phyloP scores from a whole-genome alignment of 2,329 filamentous ascomycete genomes.

The Taxawa tesnikishii region DNA sequence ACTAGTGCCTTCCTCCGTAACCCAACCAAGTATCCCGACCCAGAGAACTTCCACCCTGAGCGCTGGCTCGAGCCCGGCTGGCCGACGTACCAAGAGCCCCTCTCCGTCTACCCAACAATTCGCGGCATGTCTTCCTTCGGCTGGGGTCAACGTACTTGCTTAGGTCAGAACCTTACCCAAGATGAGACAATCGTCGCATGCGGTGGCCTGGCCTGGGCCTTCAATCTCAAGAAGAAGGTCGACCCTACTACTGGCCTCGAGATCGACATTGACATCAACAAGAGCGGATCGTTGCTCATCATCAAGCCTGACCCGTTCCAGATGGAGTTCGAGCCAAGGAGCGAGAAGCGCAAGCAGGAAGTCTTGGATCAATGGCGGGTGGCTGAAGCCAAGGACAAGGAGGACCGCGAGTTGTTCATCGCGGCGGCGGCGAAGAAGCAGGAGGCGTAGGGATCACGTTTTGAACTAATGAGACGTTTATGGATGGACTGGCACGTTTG shows the following conservation, averaged over 20 bases:
- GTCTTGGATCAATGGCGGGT: conserved; percentile 26
- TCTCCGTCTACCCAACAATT: conserved; percentile 51
- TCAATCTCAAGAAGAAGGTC: conserved; percentile 36
- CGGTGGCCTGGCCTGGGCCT: conserved; percentile 35
- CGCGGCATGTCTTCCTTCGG: conserved; percentile 54
- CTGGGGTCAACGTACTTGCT: conserved; percentile 50
- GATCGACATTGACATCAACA: conserved; percentile 30
- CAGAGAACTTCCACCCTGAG: conserved; percentile 50
- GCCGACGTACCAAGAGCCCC: conserved; percentile 53
- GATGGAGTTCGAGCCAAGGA: conserved; percentile 42
- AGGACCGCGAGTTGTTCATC: conserved; percentile 22
- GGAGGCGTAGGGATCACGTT: not conserved
- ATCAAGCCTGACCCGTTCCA: conserved; percentile 44
- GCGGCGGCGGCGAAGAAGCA: conserved; percentile 3
- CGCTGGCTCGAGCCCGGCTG: conserved; percentile 50
- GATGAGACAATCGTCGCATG: conserved; percentile 45
- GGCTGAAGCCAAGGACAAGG: conserved; percentile 23
- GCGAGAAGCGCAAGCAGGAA: conserved; percentile 25
- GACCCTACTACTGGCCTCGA: conserved; percentile 29
- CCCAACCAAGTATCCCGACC: conserved; percentile 46
- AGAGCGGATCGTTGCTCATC: conserved; percentile 44
- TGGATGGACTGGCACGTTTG: too few relatives aligned
- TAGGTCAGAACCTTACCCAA: conserved; percentile 51
- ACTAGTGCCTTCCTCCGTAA: conserved; percentile 48
- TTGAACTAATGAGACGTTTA: too few relatives aligned